phyloP scores from a whole-genome alignment of 1,284 basidiomycete species.

The Malassezia japonica region DNA sequence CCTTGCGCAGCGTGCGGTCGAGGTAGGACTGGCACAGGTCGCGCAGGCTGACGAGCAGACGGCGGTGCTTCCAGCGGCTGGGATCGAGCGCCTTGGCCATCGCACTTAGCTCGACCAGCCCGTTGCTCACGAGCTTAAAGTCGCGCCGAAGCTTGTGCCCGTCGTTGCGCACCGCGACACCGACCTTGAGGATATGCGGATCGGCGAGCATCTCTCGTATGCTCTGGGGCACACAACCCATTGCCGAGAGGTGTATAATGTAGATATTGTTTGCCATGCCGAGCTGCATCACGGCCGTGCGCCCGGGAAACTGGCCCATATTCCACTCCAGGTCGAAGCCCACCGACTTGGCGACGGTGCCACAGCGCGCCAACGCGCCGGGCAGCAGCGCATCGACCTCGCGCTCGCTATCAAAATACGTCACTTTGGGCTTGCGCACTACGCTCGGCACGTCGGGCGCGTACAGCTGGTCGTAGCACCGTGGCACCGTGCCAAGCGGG shows the following conservation, averaged over 20 bases:
- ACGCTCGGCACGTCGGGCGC: neutral
- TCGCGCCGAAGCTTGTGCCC: constrained; percentile 31
- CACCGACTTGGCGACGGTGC: constrained; percentile 17
- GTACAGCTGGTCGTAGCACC: neutral
- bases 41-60: constrained; percentile 25
- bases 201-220: constrained; percentile 24
- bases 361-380: neutral
- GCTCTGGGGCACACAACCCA: constrained; percentile 10
- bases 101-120: constrained; percentile 26
- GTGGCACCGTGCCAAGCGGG: neutral
- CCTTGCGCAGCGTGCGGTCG: constrained; percentile 25
- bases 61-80: constrained; percentile 16
- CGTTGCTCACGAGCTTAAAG: constrained; percentile 21
- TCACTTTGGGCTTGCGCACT: constrained; percentile 11
- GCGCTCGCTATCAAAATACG: constrained; percentile 19
- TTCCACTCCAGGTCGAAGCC: constrained; percentile 40
- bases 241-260: constrained; percentile 27
- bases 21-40: constrained; percentile 31
- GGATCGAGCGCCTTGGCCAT: constrained; percentile 25
- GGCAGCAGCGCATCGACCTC: constrained; percentile 20
- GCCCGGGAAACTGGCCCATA: constrained; percentile 9
- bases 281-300: constrained; percentile 28
- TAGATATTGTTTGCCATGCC: constrained; percentile 21
- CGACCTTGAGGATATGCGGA: constrained; percentile 24
- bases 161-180: constrained; percentile 33